Evolutionary conservation across 768 basidiomycete genomes (phyloP), one percentile per base, ranked within the genome.

Genomic region (Russula vinacea): DNA sequence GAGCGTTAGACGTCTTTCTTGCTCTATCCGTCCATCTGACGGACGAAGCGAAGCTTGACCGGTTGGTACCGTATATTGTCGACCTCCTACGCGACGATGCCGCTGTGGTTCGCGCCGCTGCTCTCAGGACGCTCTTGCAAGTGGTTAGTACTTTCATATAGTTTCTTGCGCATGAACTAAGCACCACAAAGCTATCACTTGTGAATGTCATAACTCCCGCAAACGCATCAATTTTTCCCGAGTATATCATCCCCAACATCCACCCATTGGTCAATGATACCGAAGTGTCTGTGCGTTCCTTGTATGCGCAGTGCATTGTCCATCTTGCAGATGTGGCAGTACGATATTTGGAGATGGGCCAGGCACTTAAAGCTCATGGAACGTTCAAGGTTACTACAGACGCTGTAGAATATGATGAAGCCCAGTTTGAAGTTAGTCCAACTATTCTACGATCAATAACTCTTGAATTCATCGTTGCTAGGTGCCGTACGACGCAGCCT

Each of bases 31-130:
- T 83, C 13, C 89, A 90, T 69, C 78, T 98, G 40, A 92, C 92
- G 0, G 97, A 98, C 71, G 97, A 98, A 74, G 93, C 94, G 3
- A 95, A 95, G 73, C 77, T 98, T 57, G 97, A 99, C 72, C 84
- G 95, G 2, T 85, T 97, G 78, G 81, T 96, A 2, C 97, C 97
- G 0, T 98, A 94, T 68, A 83, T 95, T 32, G 87, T 98, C 2
- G 92, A 94, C 44, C 78, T 98, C 5, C 74, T 97, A 22, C 86
- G 89, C 64, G 95, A 99, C 70, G 94, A 95, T 22, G 82, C 84
- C 1, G 85, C 93, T 0, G 75, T 84, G 9, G 95, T 99, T 2
- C 84, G 96, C n/a, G 81, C 85, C 0, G 86, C 87, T 0, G 88
- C 91, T 1, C 69, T 94, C 58, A 79, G 90, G 63, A 89, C 88